phyloP scores from a whole-genome alignment of 139 green algal genomes.

The Klebsormidium nitens region DNA sequence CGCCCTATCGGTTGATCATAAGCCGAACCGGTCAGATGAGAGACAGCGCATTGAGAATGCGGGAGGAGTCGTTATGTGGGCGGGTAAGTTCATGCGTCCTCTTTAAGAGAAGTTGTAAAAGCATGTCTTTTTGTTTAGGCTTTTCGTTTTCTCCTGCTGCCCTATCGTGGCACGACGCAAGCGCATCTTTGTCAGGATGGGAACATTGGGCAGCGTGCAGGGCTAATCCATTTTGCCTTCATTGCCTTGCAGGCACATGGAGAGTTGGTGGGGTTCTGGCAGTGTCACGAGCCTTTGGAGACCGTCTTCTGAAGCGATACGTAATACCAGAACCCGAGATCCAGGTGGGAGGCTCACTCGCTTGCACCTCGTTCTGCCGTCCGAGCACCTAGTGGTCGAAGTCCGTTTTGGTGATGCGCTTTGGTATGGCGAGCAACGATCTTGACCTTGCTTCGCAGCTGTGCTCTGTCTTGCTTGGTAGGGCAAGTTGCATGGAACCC shows the following conservation, averaged over 20 bases:
- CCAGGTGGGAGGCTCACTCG: slow-evolving; percentile 10
- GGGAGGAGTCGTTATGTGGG: slow-evolving; percentile 74
- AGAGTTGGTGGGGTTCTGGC: slow-evolving; percentile 90
- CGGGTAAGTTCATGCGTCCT: slow-evolving; percentile 21
- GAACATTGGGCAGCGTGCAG: background rate
- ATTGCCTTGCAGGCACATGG: slow-evolving; percentile 92
- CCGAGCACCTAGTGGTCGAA: no score
- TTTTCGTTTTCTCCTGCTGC: no score
- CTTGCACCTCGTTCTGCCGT: no score
- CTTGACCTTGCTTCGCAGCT: no score
- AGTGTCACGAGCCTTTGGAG: slow-evolving; percentile 89
- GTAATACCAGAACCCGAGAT: slow-evolving; percentile 59
- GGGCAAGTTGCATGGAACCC: no score
- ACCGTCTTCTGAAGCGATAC: slow-evolving; percentile 82
- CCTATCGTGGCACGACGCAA: no score
- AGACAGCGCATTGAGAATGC: slow-evolving; percentile 79
- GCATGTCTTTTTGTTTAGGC: no score
- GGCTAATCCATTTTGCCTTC: slow-evolving; percentile 32
- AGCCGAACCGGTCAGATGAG: slow-evolving; percentile 87
- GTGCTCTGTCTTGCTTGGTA: no score
- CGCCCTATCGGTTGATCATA: slow-evolving; percentile 83
- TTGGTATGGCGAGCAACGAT: no score
- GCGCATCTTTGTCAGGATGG: no score
- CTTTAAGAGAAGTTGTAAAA: no score
- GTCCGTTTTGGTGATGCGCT: no score